phyloP scores from a whole-genome alignment of 1,284 basidiomycete species.

The Meripilus lineatus region DNA sequence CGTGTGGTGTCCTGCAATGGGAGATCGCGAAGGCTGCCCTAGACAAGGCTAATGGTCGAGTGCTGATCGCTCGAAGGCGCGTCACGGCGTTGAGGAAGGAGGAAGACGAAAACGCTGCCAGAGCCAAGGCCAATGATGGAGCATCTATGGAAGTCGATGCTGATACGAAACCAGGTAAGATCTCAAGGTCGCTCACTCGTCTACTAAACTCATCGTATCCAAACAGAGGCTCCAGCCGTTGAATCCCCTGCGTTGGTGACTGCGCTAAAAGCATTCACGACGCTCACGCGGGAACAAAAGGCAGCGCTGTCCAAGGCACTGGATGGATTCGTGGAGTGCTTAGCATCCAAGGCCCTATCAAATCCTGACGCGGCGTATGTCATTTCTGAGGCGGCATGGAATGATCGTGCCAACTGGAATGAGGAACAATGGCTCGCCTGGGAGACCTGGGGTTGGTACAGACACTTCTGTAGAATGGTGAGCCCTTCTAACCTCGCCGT shows the following conservation, averaged over 20 bases:
- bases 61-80: constrained; percentile 70
- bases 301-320: constrained; percentile 60
- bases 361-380: constrained; percentile 45
- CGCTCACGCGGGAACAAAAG: constrained; percentile 70
- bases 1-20: constrained; percentile 61
- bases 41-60: constrained; percentile 86
- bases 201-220: constrained; percentile 8
- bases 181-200: not conserved
- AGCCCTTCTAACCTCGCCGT: constrained; percentile 27
- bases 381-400: constrained; percentile 60
- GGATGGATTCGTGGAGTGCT: constrained; percentile 63
- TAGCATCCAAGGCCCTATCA: constrained; percentile 41
- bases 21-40: constrained; percentile 75
- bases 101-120: constrained; percentile 80
- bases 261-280: constrained; percentile 69
- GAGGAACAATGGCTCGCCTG: constrained; percentile 72
- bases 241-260: constrained; percentile 64
- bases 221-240: constrained; percentile 42
- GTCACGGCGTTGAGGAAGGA: constrained; percentile 76
- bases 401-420: constrained; percentile 62
- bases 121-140: constrained; percentile 55
- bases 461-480: constrained; percentile 78
- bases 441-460: constrained; percentile 86
- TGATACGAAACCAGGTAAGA: constrained; percentile 51
- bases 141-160: constrained; percentile 66